Base-by-base conservation (phyloP, 768 basidiomycete genomes). In the Leccinellum luteum region DNA sequence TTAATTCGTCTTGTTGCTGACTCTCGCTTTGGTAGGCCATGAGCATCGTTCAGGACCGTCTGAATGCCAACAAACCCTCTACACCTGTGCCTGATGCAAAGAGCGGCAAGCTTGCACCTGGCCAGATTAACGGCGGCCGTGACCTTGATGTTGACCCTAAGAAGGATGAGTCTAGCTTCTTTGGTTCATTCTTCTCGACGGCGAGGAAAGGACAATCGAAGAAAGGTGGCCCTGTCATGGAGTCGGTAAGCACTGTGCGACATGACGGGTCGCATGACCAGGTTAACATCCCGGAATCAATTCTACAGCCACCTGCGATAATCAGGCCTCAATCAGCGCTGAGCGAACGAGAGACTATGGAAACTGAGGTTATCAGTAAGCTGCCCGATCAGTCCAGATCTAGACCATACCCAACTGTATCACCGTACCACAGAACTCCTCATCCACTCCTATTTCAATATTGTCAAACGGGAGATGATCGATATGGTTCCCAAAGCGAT, bases 401-500 rank as follows among this genome's bases (percentile, higher is more conserved):
- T 47, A 1, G 25, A 21, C 14, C 12, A 43, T 45, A n/a, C 51
- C 57, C 17, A 64, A 41, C 31, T 35, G 30, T 60, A 6, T 48
- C 45, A 10, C 13, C 43, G 27, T 69, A 95, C 13, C 41, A 30
- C 68, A 95, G 94, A 99, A 75, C 82, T 98, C 48, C 85, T 99
- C 68, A 98, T 98, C 66, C 83, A 90, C 71, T 97, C 94, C 4
- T 98, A 98, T 75, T 98, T 90, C 81, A 94, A 97, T 76, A 94
- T 98, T 63, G 93, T 98, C 55, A 98, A 99, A 78, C 89, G 95
- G 57, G 96, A 98, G 75, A 94, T 98, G 91, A 98, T 98, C 67
- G 96, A 98, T 75, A 97, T 97, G 94, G 92, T 98, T 25, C 96
- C 96, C 8, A 99, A 99, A 74, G 92, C 92, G 17, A 93, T 97